Evolutionary conservation across 2,329 filamentous ascomycete species (phyloP).

Genomic region (Orbilia quercus): DNA sequence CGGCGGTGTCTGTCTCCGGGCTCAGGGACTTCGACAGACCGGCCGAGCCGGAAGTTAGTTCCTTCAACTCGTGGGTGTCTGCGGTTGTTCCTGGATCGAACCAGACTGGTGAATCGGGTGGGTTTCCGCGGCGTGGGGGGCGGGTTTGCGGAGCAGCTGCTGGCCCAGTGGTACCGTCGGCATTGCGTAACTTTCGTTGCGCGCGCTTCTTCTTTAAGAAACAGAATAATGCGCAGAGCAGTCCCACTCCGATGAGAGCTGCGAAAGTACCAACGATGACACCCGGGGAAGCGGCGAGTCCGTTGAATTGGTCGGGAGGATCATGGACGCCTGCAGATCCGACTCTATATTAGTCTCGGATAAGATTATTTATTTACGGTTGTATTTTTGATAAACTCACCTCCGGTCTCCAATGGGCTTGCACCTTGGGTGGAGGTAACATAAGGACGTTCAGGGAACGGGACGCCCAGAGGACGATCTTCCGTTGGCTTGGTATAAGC

Average conservation of each 20-base stretch:
- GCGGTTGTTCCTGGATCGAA: slow-evolving; percentile 9
- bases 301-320: slow-evolving; percentile 41
- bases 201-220: slow-evolving; percentile 12
- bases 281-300: slow-evolving; percentile 36
- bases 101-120: slow-evolving; percentile 33
- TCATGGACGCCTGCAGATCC: slow-evolving; percentile 21
- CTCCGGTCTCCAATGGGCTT: slow-evolving; percentile 43
- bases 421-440: slow-evolving; percentile 14
- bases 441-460: slow-evolving; percentile 19
- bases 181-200: slow-evolving; percentile 2
- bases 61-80: slow-evolving; percentile 25
- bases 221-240: slow-evolving; percentile 25
- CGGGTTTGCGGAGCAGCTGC: neutral
- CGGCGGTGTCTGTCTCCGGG: neutral
- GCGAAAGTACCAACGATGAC: slow-evolving; percentile 38
- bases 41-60: slow-evolving; percentile 7
- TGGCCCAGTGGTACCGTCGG: neutral
- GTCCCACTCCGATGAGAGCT: slow-evolving; percentile 21
- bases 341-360: neutral
- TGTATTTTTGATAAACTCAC: slow-evolving; percentile 1
- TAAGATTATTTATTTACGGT: neutral
- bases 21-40: neutral
- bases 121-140: slow-evolving; percentile 5
- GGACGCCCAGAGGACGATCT: slow-evolving; percentile 4
- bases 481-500: slow-evolving; percentile 15